Base-by-base conservation (phyloP, 306 rosid genomes). In the Carpinus viminea region DNA sequence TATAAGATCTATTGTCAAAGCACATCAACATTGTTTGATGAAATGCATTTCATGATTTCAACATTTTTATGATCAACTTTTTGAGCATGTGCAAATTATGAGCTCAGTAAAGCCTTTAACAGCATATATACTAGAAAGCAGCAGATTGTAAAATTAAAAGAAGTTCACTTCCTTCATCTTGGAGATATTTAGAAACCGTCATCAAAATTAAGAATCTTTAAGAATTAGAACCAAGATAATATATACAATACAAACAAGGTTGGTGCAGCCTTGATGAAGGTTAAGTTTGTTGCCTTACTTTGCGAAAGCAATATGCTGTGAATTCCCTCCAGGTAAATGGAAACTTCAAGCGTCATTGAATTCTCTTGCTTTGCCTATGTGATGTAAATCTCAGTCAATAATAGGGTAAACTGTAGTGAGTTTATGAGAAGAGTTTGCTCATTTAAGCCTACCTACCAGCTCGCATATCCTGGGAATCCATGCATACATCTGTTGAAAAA, bases 381-480 rank as follows among this genome's bases (percentile, higher is more conserved):
- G 20, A 74, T 72, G 71, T 81, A 48, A 83, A 82, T 41, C 77
- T 73, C 70, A 81, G 75, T 77, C 64, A 77, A 52, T 46, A 69
- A 54, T 66, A 72, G 51, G 57, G 52, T 26, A 79, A 88, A 82
- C n/a, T 68, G 43, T 28, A 68, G 72, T 54, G 68, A 26, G 41
- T 52, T 31, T 69, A 36, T 70, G 51, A 77, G 72, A 74, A 47
- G 38, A 79, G 71, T 74, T 73, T 74, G 80, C 78, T 79, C 75
- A 34, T 26, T 10, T 78, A 86, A 83, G 76, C 82, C 74, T 50
- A 57, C 65, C 76, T 87, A 95, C 98, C 98, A 91, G 92, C 76
- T 90, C 87, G 56, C 76, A 85, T 85, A 91, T 84, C 97, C 92
- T 86, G 73, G 98, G 95, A 72, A 95, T 89, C 97, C 97, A 92